Conservation (phyloP, 306 rosid genomes). For the Inga leiocalycina region DNA sequence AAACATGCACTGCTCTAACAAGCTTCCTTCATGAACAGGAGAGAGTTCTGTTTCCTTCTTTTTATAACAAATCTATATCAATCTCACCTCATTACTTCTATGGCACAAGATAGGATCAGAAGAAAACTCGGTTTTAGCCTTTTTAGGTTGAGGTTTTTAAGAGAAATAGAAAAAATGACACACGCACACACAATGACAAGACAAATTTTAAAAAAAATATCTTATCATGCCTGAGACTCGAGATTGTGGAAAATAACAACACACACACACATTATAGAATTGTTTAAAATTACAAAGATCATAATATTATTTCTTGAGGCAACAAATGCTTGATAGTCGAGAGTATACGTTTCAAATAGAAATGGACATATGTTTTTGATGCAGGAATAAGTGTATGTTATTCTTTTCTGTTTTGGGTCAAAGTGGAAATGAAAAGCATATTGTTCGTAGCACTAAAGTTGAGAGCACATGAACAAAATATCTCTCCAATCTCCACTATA, state of each 20-base stretch:
- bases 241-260: background rate
- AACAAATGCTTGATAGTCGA: background rate
- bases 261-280: background rate
- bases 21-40: too few relatives aligned
- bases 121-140: too few relatives aligned
- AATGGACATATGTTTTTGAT: background rate
- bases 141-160: too few relatives aligned
- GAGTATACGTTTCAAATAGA: background rate
- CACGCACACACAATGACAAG: too few relatives aligned
- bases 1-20: too few relatives aligned
- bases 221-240: background rate
- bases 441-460: background rate
- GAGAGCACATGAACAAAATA: background rate
- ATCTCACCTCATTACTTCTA: too few relatives aligned
- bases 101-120: too few relatives aligned
- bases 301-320: too few relatives aligned
- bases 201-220: too few relatives aligned
- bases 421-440: background rate
- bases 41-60: too few relatives aligned
- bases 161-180: too few relatives aligned
- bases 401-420: constrained; percentile 1
- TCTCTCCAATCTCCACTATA: background rate
- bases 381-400: constrained; percentile 16
- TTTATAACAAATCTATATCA: too few relatives aligned
- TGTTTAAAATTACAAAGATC: background rate